phyloP scores from a whole-genome alignment of 495 filamentous ascomycete genomes.

The Pseudoneurospora amorphoporcata region DNA sequence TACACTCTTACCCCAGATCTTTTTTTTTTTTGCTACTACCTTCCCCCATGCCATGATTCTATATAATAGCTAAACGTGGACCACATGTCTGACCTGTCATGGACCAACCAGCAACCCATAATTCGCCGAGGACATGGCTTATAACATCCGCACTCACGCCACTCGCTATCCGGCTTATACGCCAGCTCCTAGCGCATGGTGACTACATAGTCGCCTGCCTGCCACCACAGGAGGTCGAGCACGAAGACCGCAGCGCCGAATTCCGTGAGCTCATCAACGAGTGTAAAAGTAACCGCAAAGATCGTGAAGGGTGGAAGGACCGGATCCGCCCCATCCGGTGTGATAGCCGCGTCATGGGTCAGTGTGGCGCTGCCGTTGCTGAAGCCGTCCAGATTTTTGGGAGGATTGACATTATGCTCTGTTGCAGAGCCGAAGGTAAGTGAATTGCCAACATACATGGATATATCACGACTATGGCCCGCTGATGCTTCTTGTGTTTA shows the following conservation, averaged over 20 bases:
- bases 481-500: neutral
- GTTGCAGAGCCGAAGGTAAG: constrained; percentile 75
- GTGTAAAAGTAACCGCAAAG: constrained; percentile 44
- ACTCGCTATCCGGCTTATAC: constrained; percentile 59
- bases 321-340: constrained; percentile 45
- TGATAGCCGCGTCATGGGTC: constrained; percentile 46
- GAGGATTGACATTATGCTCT: constrained; percentile 77
- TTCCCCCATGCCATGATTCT: neutral
- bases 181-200: constrained; percentile 70
- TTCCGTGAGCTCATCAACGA: constrained; percentile 48
- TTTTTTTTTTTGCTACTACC: neutral
- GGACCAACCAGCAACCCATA: constrained; percentile 41
- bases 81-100: constrained; percentile 22
- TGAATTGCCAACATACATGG: neutral
- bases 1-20: neutral
- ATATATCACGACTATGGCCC: neutral
- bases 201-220: constrained; percentile 77
- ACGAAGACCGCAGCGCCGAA: constrained; percentile 45
- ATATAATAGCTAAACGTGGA: neutral
- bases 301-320: constrained; percentile 48
- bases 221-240: constrained; percentile 54
- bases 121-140: constrained; percentile 69
- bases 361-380: constrained; percentile 73
- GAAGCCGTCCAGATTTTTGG: constrained; percentile 78
- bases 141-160: constrained; percentile 75